A percentile compares a stretch with the other conserved stretches of the same genome.
phyloP scores from a whole-genome alignment of 2,329 filamentous ascomycete genomes.

The Pseudonectria buxi region DNA sequence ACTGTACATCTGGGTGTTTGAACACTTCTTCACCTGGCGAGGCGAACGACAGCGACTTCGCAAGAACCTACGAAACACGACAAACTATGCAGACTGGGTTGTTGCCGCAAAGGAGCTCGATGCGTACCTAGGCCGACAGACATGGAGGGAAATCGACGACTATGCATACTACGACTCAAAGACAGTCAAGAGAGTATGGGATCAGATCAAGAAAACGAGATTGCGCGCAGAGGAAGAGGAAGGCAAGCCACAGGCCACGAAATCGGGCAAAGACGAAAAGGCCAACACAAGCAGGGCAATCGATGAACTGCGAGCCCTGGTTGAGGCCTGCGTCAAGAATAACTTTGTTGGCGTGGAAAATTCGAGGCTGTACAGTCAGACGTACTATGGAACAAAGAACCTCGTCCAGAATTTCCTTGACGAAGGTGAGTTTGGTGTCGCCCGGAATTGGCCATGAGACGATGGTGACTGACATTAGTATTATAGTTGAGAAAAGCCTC shows the following conservation, averaged over 20 bases:
- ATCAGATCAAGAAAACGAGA: slow-evolving; percentile 64
- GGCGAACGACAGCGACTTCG: slow-evolving; percentile 69
- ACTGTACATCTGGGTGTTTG: slow-evolving; percentile 86
- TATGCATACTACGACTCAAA: slow-evolving; percentile 83
- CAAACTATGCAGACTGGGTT: slow-evolving; percentile 79
- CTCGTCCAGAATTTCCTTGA: slow-evolving; percentile 86
- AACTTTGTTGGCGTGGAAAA: slow-evolving; percentile 97
- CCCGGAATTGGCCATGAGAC: not conserved
- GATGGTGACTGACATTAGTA: slow-evolving; percentile 8
- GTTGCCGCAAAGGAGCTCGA: slow-evolving; percentile 73
- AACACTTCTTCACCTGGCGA: slow-evolving; percentile 85
- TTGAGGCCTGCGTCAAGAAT: slow-evolving; percentile 92
- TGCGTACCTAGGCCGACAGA: slow-evolving; percentile 68
- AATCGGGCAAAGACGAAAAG: slow-evolving; percentile 24
- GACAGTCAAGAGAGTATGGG: slow-evolving; percentile 70
- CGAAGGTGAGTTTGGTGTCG: slow-evolving; percentile 49
- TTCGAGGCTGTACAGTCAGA: slow-evolving; percentile 89
- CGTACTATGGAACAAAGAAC: slow-evolving; percentile 96
- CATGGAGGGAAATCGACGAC: slow-evolving; percentile 71
- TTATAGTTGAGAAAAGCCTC: slow-evolving; percentile 56
- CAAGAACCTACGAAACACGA: slow-evolving; percentile 62
- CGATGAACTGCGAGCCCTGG: slow-evolving; percentile 68
- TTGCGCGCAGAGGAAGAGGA: slow-evolving; percentile 50
- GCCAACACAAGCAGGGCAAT: slow-evolving; percentile 44
- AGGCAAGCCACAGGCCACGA: slow-evolving; percentile 11